Evolutionary conservation across 305 asterid species (phyloP).

Genomic region (Fraxinus paxiana): DNA sequence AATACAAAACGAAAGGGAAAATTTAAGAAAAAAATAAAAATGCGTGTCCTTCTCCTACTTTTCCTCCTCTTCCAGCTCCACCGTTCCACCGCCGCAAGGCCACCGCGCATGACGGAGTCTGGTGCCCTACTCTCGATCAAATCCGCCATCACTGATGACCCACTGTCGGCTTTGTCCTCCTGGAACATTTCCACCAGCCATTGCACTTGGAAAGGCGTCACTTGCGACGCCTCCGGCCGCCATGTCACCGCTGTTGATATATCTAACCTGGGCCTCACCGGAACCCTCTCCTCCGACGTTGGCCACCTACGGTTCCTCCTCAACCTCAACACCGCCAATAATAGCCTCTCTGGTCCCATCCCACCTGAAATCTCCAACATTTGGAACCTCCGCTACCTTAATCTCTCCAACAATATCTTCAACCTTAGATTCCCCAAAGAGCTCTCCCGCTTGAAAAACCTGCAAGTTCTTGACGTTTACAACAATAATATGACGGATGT

Average conservation of each 20-base stretch:
- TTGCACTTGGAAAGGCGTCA: slow-evolving; percentile 51
- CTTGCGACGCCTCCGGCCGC: slow-evolving; percentile 37
- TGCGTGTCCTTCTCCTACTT: slow-evolving; percentile 30
- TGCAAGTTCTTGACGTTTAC: slow-evolving; percentile 46
- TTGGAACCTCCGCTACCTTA: slow-evolving; percentile 33
- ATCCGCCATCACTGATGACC: slow-evolving; percentile 32
- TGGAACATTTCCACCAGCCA: slow-evolving; percentile 47
- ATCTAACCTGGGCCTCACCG: slow-evolving; percentile 49
- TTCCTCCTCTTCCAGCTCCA: slow-evolving; percentile 18
- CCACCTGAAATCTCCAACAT: slow-evolving; percentile 29
- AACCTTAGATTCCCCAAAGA: slow-evolving; percentile 39
- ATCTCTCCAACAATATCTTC: slow-evolving; percentile 52
- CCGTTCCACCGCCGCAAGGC: slow-evolving; percentile 21
- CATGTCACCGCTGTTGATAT: slow-evolving; percentile 42
- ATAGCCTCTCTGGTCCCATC: slow-evolving; percentile 34
- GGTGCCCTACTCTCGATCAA: slow-evolving; percentile 26
- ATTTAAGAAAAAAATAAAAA: slow-evolving; percentile 19
- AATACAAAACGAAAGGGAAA: neutral
- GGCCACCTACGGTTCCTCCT: slow-evolving; percentile 34
- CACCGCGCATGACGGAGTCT: slow-evolving; percentile 20
- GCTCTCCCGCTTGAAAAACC: slow-evolving; percentile 35
- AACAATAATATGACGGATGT: slow-evolving; percentile 54
- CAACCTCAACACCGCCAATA: slow-evolving; percentile 39
- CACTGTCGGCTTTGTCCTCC: slow-evolving; percentile 20
- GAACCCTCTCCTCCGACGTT: slow-evolving; percentile 40